A percentile compares a stretch with the other conserved stretches of the same genome.
Evolutionary conservation across 176 grass and related monocot genomes (phyloP).

Genomic region (Guadua angustifolia): DNA sequence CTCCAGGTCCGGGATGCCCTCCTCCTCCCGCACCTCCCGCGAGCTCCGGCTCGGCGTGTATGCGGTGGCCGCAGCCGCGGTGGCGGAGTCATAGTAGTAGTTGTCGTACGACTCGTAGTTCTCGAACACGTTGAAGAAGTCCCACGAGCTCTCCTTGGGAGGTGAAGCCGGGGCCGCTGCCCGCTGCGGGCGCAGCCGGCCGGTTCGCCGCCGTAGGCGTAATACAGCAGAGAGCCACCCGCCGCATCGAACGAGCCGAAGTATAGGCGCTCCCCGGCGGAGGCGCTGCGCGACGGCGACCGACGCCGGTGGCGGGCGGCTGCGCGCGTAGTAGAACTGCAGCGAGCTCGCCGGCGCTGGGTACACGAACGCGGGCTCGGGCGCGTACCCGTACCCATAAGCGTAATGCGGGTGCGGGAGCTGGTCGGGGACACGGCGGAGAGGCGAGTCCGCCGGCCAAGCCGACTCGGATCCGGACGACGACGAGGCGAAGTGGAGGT

Average conservation of each 20-base stretch:
- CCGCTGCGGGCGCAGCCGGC: background rate
- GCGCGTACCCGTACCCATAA: conserved; percentile 40
- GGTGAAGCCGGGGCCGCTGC: conserved; percentile 56
- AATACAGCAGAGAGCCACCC: conserved; percentile 38
- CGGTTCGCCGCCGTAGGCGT: conserved; percentile 41
- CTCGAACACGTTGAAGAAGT: conserved; percentile 81
- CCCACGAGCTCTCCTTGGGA: conserved; percentile 74
- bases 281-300: conserved; percentile 57
- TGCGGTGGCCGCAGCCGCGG: background rate
- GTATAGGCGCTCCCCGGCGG: conserved; percentile 47
- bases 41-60: conserved; percentile 86
- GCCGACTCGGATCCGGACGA: conserved; percentile 58
- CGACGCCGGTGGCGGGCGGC: conserved; percentile 57
- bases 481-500: conserved; percentile 29
- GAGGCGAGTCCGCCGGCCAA: conserved; percentile 33
- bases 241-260: conserved; percentile 45
- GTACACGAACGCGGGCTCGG: conserved; percentile 42
- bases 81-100: conserved; percentile 33
- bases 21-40: conserved; percentile 88
- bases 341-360: conserved; percentile 36
- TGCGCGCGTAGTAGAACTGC: conserved; percentile 80
- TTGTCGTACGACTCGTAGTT: conserved; percentile 55
- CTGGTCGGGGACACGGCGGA: conserved; percentile 14
- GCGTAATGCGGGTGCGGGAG: background rate
- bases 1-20: conserved; percentile 93